These are phyloP conservation scores for Priceomyces melissophilus DNA, from an alignment of 805 yeast genomes.

Conservation along the genomic window DNA sequence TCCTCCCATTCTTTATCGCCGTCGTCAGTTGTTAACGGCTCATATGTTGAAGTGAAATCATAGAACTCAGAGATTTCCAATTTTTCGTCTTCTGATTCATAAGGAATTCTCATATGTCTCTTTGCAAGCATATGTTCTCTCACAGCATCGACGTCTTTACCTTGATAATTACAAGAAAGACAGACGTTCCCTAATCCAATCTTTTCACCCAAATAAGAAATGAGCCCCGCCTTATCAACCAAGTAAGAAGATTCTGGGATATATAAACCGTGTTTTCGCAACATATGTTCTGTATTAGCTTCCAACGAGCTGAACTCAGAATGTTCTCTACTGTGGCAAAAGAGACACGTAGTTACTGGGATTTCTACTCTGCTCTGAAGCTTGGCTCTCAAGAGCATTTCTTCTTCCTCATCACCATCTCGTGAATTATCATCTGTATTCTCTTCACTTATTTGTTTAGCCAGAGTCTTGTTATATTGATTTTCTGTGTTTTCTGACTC, in stretches of 20 bases:
- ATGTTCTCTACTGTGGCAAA: constrained; percentile 40
- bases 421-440: constrained; percentile 8
- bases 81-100: constrained; percentile 75
- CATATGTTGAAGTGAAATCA: constrained; percentile 70
- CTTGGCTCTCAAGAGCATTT: constrained; percentile 43
- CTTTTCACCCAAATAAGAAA: constrained; percentile 74
- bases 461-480: background rate
- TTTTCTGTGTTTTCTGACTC: background rate
- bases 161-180: constrained; percentile 77
- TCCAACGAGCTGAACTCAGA: constrained; percentile 36
- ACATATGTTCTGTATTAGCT: constrained; percentile 66
- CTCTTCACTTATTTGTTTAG: background rate
- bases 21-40: constrained; percentile 7
- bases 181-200: constrained; percentile 83
- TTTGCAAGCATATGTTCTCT: constrained; percentile 85
- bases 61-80: constrained; percentile 76
- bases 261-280: constrained; percentile 74
- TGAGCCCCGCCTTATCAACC: constrained; percentile 63
- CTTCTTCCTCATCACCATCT: constrained; percentile 31
- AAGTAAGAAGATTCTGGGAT: constrained; percentile 79
- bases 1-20: constrained; percentile 41
- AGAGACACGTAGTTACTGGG: constrained; percentile 48
- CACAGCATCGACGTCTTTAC: constrained; percentile 78
- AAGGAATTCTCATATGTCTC: constrained; percentile 86
- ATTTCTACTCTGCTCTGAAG: constrained; percentile 44